Conservation (phyloP, 805 yeast genomes). For the Priceomyces medius region DNA sequence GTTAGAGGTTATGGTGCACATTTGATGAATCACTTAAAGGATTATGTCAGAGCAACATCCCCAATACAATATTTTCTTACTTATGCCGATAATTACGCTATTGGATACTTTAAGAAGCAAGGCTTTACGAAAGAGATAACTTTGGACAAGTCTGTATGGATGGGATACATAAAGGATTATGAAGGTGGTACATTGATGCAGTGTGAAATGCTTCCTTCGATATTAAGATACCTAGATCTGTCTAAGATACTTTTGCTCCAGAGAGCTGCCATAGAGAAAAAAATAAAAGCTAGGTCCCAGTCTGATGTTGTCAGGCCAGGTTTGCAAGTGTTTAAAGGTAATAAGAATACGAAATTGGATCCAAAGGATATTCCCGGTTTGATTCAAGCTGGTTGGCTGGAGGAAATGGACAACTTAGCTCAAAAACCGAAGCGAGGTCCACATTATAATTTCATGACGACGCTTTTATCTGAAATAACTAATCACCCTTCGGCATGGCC, state of each 20-base stretch:
- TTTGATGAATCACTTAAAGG: conserved; percentile 95
- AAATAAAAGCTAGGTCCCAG: conserved; percentile 74
- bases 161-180: conserved; percentile 98
- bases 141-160: conserved; percentile 83
- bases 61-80: conserved; percentile 85
- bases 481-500: conserved; percentile 99
- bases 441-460: conserved; percentile 91
- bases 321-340: conserved; percentile 58
- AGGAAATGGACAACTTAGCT: conserved; percentile 96
- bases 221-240: conserved; percentile 80
- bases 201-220: conserved; percentile 86
- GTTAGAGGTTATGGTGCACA: conserved; percentile 99
- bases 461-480: conserved; percentile 80
- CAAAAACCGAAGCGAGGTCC: conserved; percentile 93
- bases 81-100: conserved; percentile 98
- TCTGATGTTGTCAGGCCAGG: conserved; percentile 85
- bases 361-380: conserved; percentile 86
- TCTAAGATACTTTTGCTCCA: conserved; percentile 82
- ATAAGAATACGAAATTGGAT: conserved; percentile 53
- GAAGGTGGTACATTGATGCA: conserved; percentile 99
- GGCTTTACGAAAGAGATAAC: conserved; percentile 96
- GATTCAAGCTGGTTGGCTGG: conserved; percentile 95
- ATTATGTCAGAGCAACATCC: conserved; percentile 86
- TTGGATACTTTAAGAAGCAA: conserved; percentile 97
- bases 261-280: conserved; percentile 85